Percentiles rank a stretch among this genome's conserved stretches.
phyloP scores from a whole-genome alignment of 352 stramenopile genomes.

The Phytopythium litorale region DNA sequence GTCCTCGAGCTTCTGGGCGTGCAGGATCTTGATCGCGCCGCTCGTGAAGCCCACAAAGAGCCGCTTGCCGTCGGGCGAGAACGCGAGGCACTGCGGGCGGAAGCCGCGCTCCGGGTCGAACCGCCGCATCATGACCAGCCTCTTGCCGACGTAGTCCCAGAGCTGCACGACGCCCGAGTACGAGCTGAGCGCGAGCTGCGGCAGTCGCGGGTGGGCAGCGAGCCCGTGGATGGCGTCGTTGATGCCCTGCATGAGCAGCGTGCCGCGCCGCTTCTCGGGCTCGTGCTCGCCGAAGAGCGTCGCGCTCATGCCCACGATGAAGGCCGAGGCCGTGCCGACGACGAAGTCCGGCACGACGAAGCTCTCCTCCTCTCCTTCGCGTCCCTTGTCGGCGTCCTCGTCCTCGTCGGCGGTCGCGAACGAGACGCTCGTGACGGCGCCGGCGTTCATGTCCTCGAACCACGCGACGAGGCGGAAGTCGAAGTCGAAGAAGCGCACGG shows the following conservation, averaged over 20 bases:
- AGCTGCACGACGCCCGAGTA: constrained; percentile 85
- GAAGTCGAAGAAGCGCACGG: constrained; percentile 93
- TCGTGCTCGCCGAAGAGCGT: constrained; percentile 85
- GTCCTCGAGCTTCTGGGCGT: constrained; percentile 76
- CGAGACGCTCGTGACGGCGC: constrained; percentile 84
- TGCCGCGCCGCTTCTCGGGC: constrained; percentile 78
- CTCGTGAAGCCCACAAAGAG: constrained; percentile 87
- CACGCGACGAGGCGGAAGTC: constrained; percentile 91
- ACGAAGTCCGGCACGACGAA: constrained; percentile 89
- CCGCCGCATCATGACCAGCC: constrained; percentile 79
- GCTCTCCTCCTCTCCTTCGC: constrained; percentile 33
- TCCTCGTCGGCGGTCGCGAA: constrained; percentile 48
- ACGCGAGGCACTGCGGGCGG: constrained; percentile 76
- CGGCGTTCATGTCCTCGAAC: constrained; percentile 93
- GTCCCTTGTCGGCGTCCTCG: constrained; percentile 5
- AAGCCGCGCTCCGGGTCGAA: constrained; percentile 59
- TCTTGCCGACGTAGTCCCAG: constrained; percentile 88
- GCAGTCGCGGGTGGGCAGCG: constrained; percentile 65
- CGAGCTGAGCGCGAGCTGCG: constrained; percentile 77
- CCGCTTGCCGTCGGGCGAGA: constrained; percentile 69
- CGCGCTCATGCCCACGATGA: constrained; percentile 83
- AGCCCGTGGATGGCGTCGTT: constrained; percentile 84
- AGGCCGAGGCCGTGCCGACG: constrained; percentile 81
- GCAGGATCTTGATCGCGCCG: constrained; percentile 83
- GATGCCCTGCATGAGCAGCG: constrained; percentile 90